phyloP scores from a whole-genome alignment of 805 yeast genomes.

The Candida caryicola region DNA sequence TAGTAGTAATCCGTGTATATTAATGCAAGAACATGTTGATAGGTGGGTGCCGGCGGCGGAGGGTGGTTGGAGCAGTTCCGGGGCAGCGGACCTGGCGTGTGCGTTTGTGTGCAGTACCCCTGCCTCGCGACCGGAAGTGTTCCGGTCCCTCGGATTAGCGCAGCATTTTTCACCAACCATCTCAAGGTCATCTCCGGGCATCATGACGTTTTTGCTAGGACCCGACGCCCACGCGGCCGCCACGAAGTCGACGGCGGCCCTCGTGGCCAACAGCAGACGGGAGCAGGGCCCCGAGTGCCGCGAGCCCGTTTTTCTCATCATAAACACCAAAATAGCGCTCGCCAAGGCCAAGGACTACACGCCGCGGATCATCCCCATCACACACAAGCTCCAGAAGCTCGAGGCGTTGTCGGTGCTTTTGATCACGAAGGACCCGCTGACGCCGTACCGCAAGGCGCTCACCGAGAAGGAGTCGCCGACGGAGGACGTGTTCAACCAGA shows the following conservation, averaged over 20 bases:
- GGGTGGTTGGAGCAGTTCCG: no score
- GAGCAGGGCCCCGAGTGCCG: constrained; percentile 20
- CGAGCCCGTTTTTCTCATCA: constrained; percentile 38
- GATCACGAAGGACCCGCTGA: constrained; percentile 72
- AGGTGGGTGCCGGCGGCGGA: no score
- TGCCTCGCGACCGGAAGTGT: no score
- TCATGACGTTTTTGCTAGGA: constrained; percentile 16
- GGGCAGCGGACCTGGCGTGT: no score
- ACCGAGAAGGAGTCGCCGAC: constrained; percentile 51
- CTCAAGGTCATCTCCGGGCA: no score
- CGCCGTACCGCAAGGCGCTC: constrained; percentile 50
- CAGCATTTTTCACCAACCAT: constrained; percentile 1
- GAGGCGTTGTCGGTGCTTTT: constrained; percentile 53
- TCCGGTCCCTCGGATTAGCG: no score
- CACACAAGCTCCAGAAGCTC: constrained; percentile 48
- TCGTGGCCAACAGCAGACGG: constrained; percentile 14
- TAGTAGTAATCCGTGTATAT: not conserved
- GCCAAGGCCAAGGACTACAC: constrained; percentile 45
- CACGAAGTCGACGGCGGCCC: constrained; percentile 13
- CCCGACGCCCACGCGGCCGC: constrained; percentile 12
- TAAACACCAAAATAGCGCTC: constrained; percentile 48
- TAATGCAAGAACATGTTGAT: not conserved
- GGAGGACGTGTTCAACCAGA: constrained; percentile 58
- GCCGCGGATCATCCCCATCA: constrained; percentile 60
- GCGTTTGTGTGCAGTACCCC: no score